Percentiles rank a stretch among this genome's conserved stretches.
Evolutionary conservation across 2,329 filamentous ascomycete species (phyloP).

Genomic region (Neonectria sp.): DNA sequence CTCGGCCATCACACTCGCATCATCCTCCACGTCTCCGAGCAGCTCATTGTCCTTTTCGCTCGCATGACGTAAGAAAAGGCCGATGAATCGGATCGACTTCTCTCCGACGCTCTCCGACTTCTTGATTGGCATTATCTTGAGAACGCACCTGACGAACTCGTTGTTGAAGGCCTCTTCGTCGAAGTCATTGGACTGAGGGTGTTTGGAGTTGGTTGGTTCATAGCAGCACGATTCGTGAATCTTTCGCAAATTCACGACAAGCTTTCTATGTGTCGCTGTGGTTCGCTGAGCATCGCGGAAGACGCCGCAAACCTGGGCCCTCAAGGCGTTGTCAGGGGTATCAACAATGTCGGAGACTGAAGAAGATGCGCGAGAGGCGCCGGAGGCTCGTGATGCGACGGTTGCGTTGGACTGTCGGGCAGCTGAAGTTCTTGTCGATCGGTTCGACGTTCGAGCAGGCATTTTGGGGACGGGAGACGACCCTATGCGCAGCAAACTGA

Average conservation of each 20-base stretch:
- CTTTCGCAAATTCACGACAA: slow-evolving; percentile 89
- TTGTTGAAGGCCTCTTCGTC: slow-evolving; percentile 89
- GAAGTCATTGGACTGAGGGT: slow-evolving; percentile 74
- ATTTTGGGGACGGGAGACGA: slow-evolving; percentile 52
- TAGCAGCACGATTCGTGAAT: slow-evolving; percentile 89
- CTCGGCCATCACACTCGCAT: slow-evolving; percentile 81
- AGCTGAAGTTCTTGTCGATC: slow-evolving; percentile 63
- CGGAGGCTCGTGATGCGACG: slow-evolving; percentile 57
- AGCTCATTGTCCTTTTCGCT: slow-evolving; percentile 80
- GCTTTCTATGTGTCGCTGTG: slow-evolving; percentile 90
- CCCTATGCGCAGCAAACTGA: slow-evolving; percentile 23
- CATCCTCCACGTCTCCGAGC: slow-evolving; percentile 75
- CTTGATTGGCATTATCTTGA: slow-evolving; percentile 88
- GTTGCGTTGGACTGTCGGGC: slow-evolving; percentile 12
- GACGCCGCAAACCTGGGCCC: slow-evolving; percentile 79
- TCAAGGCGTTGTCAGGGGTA: slow-evolving; percentile 77
- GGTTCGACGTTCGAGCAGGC: slow-evolving; percentile 65
- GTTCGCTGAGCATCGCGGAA: slow-evolving; percentile 90
- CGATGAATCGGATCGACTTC: slow-evolving; percentile 86
- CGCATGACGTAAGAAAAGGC: slow-evolving; percentile 84
- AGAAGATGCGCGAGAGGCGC: slow-evolving; percentile 63
- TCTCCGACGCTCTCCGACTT: slow-evolving; percentile 94
- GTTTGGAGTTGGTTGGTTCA: slow-evolving; percentile 69
- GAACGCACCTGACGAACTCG: slow-evolving; percentile 86
- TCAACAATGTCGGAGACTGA: slow-evolving; percentile 83